phyloP scores from a whole-genome alignment of 2,329 filamentous ascomycete species.

The Monosporascus sp. region DNA sequence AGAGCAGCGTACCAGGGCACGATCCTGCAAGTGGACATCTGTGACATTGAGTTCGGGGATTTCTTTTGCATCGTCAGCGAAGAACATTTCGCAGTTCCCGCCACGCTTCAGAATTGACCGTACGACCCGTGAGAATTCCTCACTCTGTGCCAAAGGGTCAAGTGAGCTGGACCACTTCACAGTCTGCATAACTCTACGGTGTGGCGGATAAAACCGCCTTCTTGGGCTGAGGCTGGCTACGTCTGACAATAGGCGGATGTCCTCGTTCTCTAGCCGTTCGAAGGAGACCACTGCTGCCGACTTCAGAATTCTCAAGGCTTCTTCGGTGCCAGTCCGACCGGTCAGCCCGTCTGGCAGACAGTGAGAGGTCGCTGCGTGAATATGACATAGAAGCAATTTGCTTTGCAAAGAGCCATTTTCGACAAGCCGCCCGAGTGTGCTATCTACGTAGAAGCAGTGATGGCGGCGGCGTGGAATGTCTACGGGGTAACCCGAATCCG shows the following conservation, averaged over 20 bases:
- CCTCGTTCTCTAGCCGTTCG: slow-evolving; percentile 31
- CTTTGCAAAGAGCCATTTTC: slow-evolving; percentile 46
- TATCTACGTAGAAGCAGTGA: slow-evolving; percentile 40
- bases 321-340: slow-evolving; percentile 46
- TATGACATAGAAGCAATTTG: slow-evolving; percentile 43
- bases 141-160: slow-evolving; percentile 39
- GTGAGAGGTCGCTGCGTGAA: slow-evolving; percentile 51
- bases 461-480: not conserved
- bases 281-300: slow-evolving; percentile 47
- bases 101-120: slow-evolving; percentile 30
- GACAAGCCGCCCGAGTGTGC: slow-evolving; percentile 40
- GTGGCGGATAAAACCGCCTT: slow-evolving; percentile 37
- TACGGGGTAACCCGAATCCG: slow-evolving; percentile 24
- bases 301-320: slow-evolving; percentile 41
- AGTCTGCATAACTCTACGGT: slow-evolving; percentile 40
- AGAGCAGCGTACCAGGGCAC: slow-evolving; percentile 14
- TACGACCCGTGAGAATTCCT: slow-evolving; percentile 31
- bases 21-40: not conserved
- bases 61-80: slow-evolving; percentile 9
- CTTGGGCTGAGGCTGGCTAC: slow-evolving; percentile 38
- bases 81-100: slow-evolving; percentile 22
- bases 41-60: slow-evolving; percentile 1
- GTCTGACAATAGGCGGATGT: slow-evolving; percentile 22
- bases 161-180: slow-evolving; percentile 37
- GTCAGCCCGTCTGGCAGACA: slow-evolving; percentile 46